These are phyloP conservation scores for Austroboletus niveus DNA, from an alignment of 1,284 basidiomycete genomes.

Conservation along the genomic window DNA sequence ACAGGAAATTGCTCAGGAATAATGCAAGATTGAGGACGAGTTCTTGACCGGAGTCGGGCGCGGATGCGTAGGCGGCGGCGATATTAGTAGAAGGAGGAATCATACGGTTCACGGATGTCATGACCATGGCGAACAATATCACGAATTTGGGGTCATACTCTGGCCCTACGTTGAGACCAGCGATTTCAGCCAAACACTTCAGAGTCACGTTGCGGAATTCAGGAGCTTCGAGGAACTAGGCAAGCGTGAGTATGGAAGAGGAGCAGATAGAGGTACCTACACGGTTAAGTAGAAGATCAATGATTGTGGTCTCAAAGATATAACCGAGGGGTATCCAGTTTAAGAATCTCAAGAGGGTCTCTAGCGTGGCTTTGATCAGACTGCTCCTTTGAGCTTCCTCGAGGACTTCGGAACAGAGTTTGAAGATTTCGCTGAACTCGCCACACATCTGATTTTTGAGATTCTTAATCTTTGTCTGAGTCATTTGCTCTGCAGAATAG, in stretches of 20 bases:
- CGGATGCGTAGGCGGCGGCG: conserved; percentile 87
- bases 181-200: conserved; percentile 98
- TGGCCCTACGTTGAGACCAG: conserved; percentile 89
- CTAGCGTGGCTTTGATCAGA: conserved; percentile 92
- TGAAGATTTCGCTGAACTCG: conserved; percentile 96
- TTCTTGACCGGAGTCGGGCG: conserved; percentile 93
- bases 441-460: conserved; percentile 98
- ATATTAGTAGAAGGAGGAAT: conserved; percentile 97
- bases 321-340: conserved; percentile 99
- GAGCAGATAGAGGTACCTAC: conserved; percentile 46
- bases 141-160: conserved; percentile 99
- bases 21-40: conserved; percentile 96
- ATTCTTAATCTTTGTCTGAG: conserved; percentile 95
- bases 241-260: conserved; percentile 9
- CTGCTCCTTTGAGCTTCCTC: conserved; percentile 98
- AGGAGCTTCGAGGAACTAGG: conserved; percentile 93
- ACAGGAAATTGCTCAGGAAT: conserved; percentile 96
- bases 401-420: conserved; percentile 92
- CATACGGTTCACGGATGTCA: conserved; percentile 96
- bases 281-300: conserved; percentile 88
- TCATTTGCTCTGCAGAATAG: conserved; percentile 99
- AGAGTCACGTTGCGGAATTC: conserved; percentile 98
- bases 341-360: conserved; percentile 94
- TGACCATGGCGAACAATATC: conserved; percentile 96
- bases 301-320: conserved; percentile 98